Conservation (phyloP, 1,139 yeast genomes). For the Candida pseudoviswanathii region DNA sequence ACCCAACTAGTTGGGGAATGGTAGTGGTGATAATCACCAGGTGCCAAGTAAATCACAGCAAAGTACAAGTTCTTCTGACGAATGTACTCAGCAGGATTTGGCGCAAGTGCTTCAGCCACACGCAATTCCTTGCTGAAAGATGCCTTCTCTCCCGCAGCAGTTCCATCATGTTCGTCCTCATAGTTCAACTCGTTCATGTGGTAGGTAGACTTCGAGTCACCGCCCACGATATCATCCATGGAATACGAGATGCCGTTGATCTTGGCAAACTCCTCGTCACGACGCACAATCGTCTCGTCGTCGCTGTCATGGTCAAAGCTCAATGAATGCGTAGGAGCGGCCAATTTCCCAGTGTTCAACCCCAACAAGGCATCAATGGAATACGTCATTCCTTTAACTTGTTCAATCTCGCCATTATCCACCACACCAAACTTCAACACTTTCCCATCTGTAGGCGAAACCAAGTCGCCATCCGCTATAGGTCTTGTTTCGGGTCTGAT, state of each 20-base stretch:
- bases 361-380: conserved; percentile 90
- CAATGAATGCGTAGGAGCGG: conserved; percentile 62
- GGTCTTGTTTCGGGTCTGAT: conserved; percentile 83
- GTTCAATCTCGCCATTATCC: conserved; percentile 86
- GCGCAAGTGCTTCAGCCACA: conserved; percentile 44
- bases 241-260: conserved; percentile 76
- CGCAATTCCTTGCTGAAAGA: conserved; percentile 42
- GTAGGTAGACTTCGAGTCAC: conserved; percentile 27
- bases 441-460: conserved; percentile 93
- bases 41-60: conserved; percentile 93
- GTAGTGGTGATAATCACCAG: conserved; percentile 97
- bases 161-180: conserved; percentile 62
- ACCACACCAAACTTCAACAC: conserved; percentile 85
- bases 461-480: conserved; percentile 65
- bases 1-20: conserved; percentile 99
- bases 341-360: conserved; percentile 44
- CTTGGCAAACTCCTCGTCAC: conserved; percentile 78
- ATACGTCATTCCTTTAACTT: conserved; percentile 95
- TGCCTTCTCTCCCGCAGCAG: conserved; percentile 35
- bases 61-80: conserved; percentile 69
- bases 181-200: conserved; percentile 51
- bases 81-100: conserved; percentile 34
- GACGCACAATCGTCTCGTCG: conserved; percentile 44
- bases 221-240: conserved; percentile 68
- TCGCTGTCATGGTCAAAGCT: conserved; percentile 47